Conservation (phyloP, 2,329 filamentous ascomycete species). For the Coniochaeta sp. region DNA sequence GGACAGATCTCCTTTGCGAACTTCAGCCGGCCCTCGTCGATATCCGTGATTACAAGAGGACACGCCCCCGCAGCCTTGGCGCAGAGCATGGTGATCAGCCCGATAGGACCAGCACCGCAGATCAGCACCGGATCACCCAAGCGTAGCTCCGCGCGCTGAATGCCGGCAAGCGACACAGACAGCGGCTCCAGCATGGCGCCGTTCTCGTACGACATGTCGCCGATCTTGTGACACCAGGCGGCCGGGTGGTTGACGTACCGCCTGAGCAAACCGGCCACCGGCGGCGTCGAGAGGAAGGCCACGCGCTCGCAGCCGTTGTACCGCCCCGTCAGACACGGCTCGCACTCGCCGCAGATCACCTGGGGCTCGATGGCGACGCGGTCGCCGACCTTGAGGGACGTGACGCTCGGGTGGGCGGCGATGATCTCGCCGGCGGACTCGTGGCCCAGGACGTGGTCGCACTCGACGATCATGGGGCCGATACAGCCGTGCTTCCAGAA, state of each 20-base stretch:
- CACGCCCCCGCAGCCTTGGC: constrained; percentile 79
- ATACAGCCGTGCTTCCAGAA: constrained; percentile 97
- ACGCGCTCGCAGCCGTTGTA: constrained; percentile 93
- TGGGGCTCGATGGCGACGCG: constrained; percentile 92
- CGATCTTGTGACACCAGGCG: constrained; percentile 94
- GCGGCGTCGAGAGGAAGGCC: constrained; percentile 83
- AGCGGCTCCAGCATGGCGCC: constrained; percentile 87
- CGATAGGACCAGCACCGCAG: constrained; percentile 91
- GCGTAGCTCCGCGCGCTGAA: constrained; percentile 72
- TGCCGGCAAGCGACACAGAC: constrained; percentile 78
- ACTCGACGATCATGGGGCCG: constrained; percentile 87
- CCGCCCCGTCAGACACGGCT: constrained; percentile 82
- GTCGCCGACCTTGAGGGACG: constrained; percentile 71
- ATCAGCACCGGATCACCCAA: constrained; percentile 84
- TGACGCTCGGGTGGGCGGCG: constrained; percentile 75
- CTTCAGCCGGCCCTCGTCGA: constrained; percentile 74
- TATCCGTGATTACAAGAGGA: constrained; percentile 89
- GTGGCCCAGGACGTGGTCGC: constrained; percentile 87
- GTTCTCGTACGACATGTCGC: constrained; percentile 83
- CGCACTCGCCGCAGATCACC: constrained; percentile 84
- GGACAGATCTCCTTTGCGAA: constrained; percentile 84
- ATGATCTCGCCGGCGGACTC: constrained; percentile 83
- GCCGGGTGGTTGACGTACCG: constrained; percentile 94
- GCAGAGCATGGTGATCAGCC: constrained; percentile 80
- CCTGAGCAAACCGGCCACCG: constrained; percentile 76